Percentiles rank a stretch among this genome's conserved stretches.
Evolutionary conservation across 257 asterid species (phyloP).

Genomic region (Orobanche coerulescens): DNA sequence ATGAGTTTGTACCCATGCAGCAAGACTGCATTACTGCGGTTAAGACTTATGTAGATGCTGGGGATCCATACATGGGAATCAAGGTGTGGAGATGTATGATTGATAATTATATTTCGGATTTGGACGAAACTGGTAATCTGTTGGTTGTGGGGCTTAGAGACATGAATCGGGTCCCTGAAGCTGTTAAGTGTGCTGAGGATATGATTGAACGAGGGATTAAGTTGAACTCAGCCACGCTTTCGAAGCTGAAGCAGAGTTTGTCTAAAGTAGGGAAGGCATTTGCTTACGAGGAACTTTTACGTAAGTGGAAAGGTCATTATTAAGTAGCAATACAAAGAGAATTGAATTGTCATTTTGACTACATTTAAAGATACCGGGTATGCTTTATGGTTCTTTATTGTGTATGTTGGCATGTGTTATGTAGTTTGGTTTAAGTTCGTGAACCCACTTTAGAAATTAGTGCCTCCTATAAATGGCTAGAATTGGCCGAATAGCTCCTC

Average conservation of each 20-base stretch:
- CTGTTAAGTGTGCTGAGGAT: constrained; percentile 59
- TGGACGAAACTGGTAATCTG: constrained; percentile 65
- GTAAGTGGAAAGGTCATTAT: constrained; percentile 44
- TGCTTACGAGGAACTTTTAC: constrained; percentile 50
- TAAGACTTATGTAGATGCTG: constrained; percentile 31
- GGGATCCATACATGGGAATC: constrained; percentile 46
- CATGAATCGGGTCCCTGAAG: constrained; percentile 52
- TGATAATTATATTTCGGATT: constrained; percentile 42
- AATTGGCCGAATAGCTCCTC: neutral
- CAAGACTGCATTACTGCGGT: constrained; percentile 44
- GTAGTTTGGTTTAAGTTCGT: no score
- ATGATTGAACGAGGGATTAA: constrained; percentile 61
- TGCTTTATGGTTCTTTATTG: no score
- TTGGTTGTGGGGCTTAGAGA: constrained; percentile 51
- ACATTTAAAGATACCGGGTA: no score
- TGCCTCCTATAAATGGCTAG: constrained; percentile 6
- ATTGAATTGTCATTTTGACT: no score
- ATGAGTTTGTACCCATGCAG: constrained; percentile 54
- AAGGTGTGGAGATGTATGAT: constrained; percentile 63
- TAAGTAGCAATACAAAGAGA: no score
- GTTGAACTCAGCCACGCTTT: constrained; percentile 46
- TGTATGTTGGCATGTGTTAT: no score
- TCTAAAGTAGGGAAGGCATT: constrained; percentile 37
- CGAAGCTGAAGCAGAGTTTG: constrained; percentile 59
- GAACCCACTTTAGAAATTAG: neutral